Base-by-base conservation (phyloP, 768 basidiomycete genomes). In the Suillus variegatus region DNA sequence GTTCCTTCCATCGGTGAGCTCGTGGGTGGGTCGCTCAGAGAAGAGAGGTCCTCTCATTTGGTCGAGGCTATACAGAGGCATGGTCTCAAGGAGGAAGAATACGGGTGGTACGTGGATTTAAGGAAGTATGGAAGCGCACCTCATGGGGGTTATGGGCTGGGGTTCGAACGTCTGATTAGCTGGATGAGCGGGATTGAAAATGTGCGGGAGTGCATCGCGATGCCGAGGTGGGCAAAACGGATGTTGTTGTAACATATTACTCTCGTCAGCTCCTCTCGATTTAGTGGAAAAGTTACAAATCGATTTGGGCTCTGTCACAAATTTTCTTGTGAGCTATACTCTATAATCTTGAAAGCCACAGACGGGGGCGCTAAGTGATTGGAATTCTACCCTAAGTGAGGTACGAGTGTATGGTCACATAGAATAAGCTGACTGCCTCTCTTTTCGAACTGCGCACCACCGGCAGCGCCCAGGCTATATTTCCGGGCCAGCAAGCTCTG, bases 91-190 rank as follows among this genome's bases (percentile, higher is more conserved):
- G 78, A 76, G 47, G 78, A 74, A 22, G 79, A 78, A 36, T 83
- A 82, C 62, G 74, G 76, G 52, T 93, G 92, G 92, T 99, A 99
- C 77, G 66, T 88, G 60, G 95, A 97, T 70, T 74, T 97, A 68
- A 82, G 97, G 65, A 83, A 82, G 71, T 96, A 85, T 70, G 97
- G 97, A 12, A 90, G 90, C 20, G 90, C 93, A 22, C 92, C 94
- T 3, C 97, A 98, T 77, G 95, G 93, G 18, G 97, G 97, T 18
- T 99, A 95, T 77, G 97, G 97, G 6, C 82, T 99, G 81, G 97
- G 97, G 2, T 97, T 97, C 72, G 97, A 99, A 76, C 81, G 97
- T 66, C 80, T 97, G 22, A 82, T 99, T 20, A 86, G 88, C 52
- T 97, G 93, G 92, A 77, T 97, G 13, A 88, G 90, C 22, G 95